Conservation (phyloP, 2,329 filamentous ascomycete genomes). For the Alternaria rosae region DNA sequence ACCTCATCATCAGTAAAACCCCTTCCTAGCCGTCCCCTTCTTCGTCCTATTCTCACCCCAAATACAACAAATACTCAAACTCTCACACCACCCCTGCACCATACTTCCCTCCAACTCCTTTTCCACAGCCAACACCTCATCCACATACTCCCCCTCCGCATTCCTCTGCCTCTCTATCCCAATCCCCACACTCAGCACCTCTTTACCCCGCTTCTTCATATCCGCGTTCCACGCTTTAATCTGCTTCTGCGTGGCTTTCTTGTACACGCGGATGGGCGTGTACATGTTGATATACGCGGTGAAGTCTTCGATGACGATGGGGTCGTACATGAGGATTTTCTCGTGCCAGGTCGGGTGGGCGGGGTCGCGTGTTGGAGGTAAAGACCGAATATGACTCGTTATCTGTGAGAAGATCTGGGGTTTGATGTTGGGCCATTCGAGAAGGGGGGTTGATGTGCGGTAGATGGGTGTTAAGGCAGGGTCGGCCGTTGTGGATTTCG, state of each 20-base stretch:
- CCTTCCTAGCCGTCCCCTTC: constrained; percentile 28
- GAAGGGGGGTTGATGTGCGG: constrained; percentile 22
- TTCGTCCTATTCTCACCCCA: constrained; percentile 63
- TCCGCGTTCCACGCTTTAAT: constrained; percentile 39
- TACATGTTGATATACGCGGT: constrained; percentile 76
- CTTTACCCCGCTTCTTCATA: constrained; percentile 21
- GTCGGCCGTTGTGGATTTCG: not conserved
- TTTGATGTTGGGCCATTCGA: constrained; percentile 45
- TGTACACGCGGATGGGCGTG: constrained; percentile 31
- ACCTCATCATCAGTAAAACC: not conserved
- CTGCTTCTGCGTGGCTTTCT: constrained; percentile 40
- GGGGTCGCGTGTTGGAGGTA: constrained; percentile 51
- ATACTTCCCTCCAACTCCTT: constrained; percentile 55
- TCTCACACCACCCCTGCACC: constrained; percentile 90
- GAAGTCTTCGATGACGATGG: constrained; percentile 86
- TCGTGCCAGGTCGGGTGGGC: constrained; percentile 77
- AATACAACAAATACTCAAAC: constrained; percentile 83
- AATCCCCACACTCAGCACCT: constrained; percentile 14
- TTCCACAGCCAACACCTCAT: constrained; percentile 31
- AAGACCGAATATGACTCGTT: constrained; percentile 56
- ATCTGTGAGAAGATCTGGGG: constrained; percentile 57
- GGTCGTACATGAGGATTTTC: constrained; percentile 93
- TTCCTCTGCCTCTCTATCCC: no score
- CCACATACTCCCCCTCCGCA: constrained; percentile 16
- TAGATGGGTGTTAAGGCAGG: constrained; percentile 15